Base-by-base conservation (phyloP, 768 basidiomycete genomes). In the Suillus weaverae region DNA sequence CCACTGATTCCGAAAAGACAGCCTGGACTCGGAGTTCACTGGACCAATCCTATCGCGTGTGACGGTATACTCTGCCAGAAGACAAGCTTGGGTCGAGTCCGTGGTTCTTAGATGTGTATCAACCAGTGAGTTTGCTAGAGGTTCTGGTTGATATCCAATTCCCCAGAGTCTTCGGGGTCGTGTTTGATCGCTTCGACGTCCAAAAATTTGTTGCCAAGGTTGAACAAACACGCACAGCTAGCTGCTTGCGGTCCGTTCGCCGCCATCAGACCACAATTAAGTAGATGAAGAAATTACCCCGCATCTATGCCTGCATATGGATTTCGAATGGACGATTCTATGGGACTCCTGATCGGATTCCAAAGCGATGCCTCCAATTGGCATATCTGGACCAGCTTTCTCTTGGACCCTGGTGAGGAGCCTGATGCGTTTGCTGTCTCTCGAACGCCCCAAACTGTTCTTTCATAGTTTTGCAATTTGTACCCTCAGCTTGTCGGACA, bases 151-250 rank as follows among this genome's bases (percentile, higher is more conserved):
- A 39, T 39, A 39, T 57, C 56, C 26, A 57, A 57, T 57, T 57
- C 56, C 56, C 56, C 56, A 57, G 56, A 57, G 56, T 57, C 22
- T 57, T 26, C 38, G 56, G 56, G 38, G 56, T 57, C 56, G 16
- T 30, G 11, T n/a, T 22, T 55, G 35, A 55, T 55, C 35, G 54
- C 54, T 55, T 36, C n/a, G 13, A 50, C 14, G 48, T 11, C 14
- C 48, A 14, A 26, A 26, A 26, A 14, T 6, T 22, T 56, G 55
- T 38, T 38, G 36, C 55, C 22, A 36, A 22, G 54, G 11, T 55
- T n/a, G 7, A 30, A 30, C 4, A n/a, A 56, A 36, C 33, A 35
- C n/a, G 22, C 35, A 48, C 22, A 5, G n/a, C 11, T 48, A 5
- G n/a, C 11, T 48, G 11, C 22, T 26, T 26, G 1, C 26, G 26